A percentile compares a stretch with the other conserved stretches of the same genome.
These are phyloP conservation scores for Cryptosporidium parvum DNA, from an alignment of 169 alveolate species.

Conservation along the genomic window DNA sequence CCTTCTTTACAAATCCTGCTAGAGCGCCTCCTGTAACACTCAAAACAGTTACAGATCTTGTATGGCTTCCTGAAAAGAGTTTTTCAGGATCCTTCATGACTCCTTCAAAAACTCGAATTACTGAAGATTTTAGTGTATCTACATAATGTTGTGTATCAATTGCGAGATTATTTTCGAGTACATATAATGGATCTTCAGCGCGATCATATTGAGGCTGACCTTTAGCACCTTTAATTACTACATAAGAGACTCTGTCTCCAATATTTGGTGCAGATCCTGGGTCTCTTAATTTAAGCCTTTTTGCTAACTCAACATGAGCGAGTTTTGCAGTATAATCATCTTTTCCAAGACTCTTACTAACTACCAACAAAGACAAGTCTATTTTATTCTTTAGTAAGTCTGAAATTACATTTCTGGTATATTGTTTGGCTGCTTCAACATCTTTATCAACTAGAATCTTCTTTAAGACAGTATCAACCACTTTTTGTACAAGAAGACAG, in stretches of 20 bases:
- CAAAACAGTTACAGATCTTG: constrained; percentile 79
- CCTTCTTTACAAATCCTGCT: constrained; percentile 91
- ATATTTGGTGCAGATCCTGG: constrained; percentile 96
- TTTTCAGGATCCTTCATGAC: constrained; percentile 92
- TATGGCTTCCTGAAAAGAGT: constrained; percentile 91
- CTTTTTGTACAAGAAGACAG: constrained; percentile 95
- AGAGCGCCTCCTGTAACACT: constrained; percentile 84
- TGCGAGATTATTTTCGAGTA: constrained; percentile 94
- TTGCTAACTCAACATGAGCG: constrained; percentile 99
- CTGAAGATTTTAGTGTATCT: constrained; percentile 94
- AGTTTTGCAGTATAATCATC: constrained; percentile 94
- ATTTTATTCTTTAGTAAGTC: constrained; percentile 96
- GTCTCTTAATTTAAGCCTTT: constrained; percentile 94
- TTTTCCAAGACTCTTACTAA: constrained; percentile 95
- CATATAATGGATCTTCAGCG: constrained; percentile 99
- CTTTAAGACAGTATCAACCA: constrained; percentile 92
- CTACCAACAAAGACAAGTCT: constrained; percentile 96
- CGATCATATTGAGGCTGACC: constrained; percentile 95
- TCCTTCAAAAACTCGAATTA: constrained; percentile 93
- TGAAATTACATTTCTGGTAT: constrained; percentile 83
- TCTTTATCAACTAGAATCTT: constrained; percentile 92
- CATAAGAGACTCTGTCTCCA: constrained; percentile 99
- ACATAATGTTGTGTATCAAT: constrained; percentile 97
- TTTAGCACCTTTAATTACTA: constrained; percentile 94
- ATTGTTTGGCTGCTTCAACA: constrained; percentile 92